Evolutionary conservation across 345 rosid genomes (phyloP), one percentile per base, ranked within the genome.

Genomic region (Brassica cretica): DNA sequence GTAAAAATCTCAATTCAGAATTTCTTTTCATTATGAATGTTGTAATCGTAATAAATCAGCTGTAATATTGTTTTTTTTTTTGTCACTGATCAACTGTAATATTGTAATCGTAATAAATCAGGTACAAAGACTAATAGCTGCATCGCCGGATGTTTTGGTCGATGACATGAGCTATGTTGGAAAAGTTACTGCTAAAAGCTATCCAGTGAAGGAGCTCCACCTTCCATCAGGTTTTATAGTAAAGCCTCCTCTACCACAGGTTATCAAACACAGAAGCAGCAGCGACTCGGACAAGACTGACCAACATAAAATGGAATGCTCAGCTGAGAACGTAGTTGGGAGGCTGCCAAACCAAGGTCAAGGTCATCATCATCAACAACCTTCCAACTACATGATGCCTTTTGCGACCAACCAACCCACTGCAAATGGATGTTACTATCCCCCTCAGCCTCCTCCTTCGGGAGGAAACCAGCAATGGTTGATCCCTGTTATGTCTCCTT

Each of bases 401-500:
- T 46, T 46, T 46, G 12, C 14, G n/a, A 66, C n/a, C 64, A 78
- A 72, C 64, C 64, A 29, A 32, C 63, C 69, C 6, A 0, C 30
- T 21, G 64, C 12, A 30, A 73, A 73, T 15, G 72, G 78, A 64
- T 78, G 84, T 19, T 88, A 84, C 87, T 82, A 81, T 81, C 89
- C 85, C 74, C 86, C 84, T 16, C 94, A 88, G 64, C 84, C 70
- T 60, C 86, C 16, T 63, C 84, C 30, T 68, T 82, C n/a, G 78
- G 89, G 76, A 66, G 89, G 76, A 61, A 78, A 78, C 12, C 87
- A 90, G 19, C 98, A 90, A 61, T 92, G 96, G 97, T 76, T 94
- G 79, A 64, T 92, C 71, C 98, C 98, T 55, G 84, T 94, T 10
- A 89, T 94, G 93, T 90, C 98, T 33, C 97, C 96, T 41, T 88